Evolutionary conservation across 164 flowering plant genomes (phyloP), one percentile per base, ranked within the genome.

Genomic region (Buxus sempervirens): DNA sequence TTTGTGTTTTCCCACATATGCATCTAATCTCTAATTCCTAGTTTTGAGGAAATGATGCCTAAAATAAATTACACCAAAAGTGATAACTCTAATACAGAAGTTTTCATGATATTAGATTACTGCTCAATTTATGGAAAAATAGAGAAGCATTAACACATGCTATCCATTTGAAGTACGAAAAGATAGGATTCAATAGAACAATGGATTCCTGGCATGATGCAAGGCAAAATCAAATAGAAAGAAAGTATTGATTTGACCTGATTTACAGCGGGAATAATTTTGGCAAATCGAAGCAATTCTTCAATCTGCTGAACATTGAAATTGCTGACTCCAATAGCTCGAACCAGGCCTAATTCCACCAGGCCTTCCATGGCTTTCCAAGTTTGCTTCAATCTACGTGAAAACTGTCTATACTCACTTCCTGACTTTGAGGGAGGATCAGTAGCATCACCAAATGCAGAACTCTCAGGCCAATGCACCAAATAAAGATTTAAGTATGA

Each of bases 321-420:
- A 79, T 92, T 88, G 75, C 98, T 84, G 55, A 92, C 86, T 13
- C 98, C 96, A 57, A 92, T 88, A 51, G 96, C 89, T 70, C 86
- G 73, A 62, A 84, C 90, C 58, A 85, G 76, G 0, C 93, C 94
- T 70, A 75, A 71, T 56, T 92, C 91, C 18, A 82, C 83, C 27
- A 88, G 82, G 63, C 81, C 86, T 72, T 92, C 98, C 98, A 92
- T 88, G 53, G 92, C 89, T 73, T 84, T 84, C 97, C 97, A 92
- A 15, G 84, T 85, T 18, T 83, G 79, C 80, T 82, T 78, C 82
- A 87, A 66, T 26, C 82, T 75, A 60, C 72, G 80, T 57, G 79
- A 69, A 60, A 82, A 86, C 63, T 82, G 84, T 72, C 82, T 76
- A 67, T 83, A 75, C 66, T 88, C 88, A 48, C 79, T 82, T 54